Evolutionary conservation across 1,284 basidiomycete species (phyloP), one percentile per base, ranked within the genome.

Genomic region (Boletus calvinii): DNA sequence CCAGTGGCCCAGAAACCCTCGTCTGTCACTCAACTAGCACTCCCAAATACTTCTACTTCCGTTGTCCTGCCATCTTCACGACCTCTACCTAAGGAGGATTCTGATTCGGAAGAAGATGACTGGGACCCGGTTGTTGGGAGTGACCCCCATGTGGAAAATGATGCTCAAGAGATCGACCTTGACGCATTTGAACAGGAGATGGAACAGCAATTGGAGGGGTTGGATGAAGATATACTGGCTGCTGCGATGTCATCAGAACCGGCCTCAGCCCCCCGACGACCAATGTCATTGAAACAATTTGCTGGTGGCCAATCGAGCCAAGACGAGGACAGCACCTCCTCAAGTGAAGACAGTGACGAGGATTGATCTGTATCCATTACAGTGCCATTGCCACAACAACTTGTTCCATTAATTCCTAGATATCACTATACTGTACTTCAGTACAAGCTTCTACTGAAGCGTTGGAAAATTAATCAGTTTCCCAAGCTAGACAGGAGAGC

Each of bases 281-380:
- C 82, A 13, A 75, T 85, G 30, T 81, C 83, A 38, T 58, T 85
- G 63, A 77, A 77, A 54, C 72, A 78, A 59, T 73, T 79, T 52
- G 80, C 75, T 13, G 72, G 71, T 31, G 77, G 71, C 44, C 68
- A 64, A 31, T 63, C 63, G 18, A 72, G 68, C 50, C 72, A 60
- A 41, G 75, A 75, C 35, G 81, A 86, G 34, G 84, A 86, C 47
- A 83, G 84, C 50, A 83, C 75, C 52, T 75, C 79, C 37, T 79
- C 78, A 35, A 85, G 83, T 58, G 85, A 86, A 11, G 84, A 86
- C 4, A 86, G 81, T 62, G 85, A 88, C 57, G 83, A 87, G 43
- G 83, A 86, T 59, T 84, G 57, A 65, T 36, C 37, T 31, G 15
- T 40, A n/a, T 26, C 22, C 13, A 24, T 44, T 43, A 52, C 18